phyloP scores from a whole-genome alignment of 768 basidiomycete species.

The Mycena maculata region DNA sequence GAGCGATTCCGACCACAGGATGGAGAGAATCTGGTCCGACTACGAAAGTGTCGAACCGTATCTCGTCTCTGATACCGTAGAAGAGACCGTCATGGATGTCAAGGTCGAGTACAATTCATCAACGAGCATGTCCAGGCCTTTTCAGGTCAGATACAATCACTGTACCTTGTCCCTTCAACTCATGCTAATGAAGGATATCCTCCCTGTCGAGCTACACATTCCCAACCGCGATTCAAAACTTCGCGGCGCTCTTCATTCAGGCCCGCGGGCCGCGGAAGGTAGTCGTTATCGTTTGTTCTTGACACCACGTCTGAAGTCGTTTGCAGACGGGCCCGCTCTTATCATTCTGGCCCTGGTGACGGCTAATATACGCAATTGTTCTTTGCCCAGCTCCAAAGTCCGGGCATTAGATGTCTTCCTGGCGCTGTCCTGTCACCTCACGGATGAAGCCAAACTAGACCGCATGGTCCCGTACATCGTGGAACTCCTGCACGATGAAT shows the following conservation, averaged over 20 bases:
- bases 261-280: slow-evolving; percentile 74
- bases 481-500: slow-evolving; percentile 88
- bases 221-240: slow-evolving; percentile 76
- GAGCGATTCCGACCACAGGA: slow-evolving; percentile 84
- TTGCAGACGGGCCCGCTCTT: slow-evolving; percentile 86
- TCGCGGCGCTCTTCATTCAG: slow-evolving; percentile 60
- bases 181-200: slow-evolving; percentile 65
- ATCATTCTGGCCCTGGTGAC: slow-evolving; percentile 89
- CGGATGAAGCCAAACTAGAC: slow-evolving; percentile 96
- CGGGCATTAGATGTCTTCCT: slow-evolving; percentile 89
- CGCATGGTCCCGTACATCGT: slow-evolving; percentile 93
- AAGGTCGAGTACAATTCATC: slow-evolving; percentile 67
- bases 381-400: slow-evolving; percentile 86
- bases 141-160: slow-evolving; percentile 70
- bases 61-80: slow-evolving; percentile 59
- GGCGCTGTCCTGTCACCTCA: slow-evolving; percentile 81
- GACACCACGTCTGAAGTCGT: not conserved
- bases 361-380: slow-evolving; percentile 90
- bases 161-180: slow-evolving; percentile 19
- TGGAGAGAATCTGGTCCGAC: slow-evolving; percentile 89
- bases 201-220: slow-evolving; percentile 82
- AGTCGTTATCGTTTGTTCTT: not conserved
- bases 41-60: slow-evolving; percentile 86
- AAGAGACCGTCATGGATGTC: slow-evolving; percentile 63
- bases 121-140: slow-evolving; percentile 58